These are phyloP conservation scores for Fusarium ambrosium DNA, from an alignment of 2,329 filamentous ascomycete species.

Conservation along the genomic window DNA sequence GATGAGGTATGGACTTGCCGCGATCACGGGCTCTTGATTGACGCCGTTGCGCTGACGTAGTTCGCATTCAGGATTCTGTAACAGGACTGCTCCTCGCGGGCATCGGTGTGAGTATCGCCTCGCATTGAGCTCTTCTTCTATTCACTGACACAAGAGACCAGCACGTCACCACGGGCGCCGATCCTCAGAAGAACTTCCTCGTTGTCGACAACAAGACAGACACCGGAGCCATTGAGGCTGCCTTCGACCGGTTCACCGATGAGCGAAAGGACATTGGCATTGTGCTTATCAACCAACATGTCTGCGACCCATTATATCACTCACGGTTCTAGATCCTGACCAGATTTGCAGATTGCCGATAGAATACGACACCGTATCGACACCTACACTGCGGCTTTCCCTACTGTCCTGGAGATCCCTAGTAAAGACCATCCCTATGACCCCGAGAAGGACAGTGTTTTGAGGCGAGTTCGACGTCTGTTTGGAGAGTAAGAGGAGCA, in stretches of 20 bases:
- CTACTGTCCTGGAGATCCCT: constrained; percentile 95
- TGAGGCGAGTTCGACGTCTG: constrained; percentile 82
- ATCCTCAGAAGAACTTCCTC: constrained; percentile 96
- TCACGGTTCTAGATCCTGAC: constrained; percentile 35
- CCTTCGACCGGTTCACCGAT: constrained; percentile 90
- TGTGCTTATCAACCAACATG: constrained; percentile 97
- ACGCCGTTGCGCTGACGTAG: constrained; percentile 45
- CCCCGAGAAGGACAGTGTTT: constrained; percentile 97
- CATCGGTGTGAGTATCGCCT: constrained; percentile 77
- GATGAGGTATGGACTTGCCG: constrained; percentile 77
- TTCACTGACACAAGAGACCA: constrained; percentile 53
- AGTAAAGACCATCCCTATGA: constrained; percentile 99
- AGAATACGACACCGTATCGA: constrained; percentile 92
- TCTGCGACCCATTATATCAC: constrained; percentile 57
- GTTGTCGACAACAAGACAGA: constrained; percentile 97
- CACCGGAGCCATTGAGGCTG: constrained; percentile 85
- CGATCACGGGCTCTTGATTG: constrained; percentile 7
- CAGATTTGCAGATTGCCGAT: constrained; percentile 80
- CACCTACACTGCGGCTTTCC: constrained; percentile 93
- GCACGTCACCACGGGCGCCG: constrained; percentile 92
- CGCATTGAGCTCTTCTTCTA: background rate
- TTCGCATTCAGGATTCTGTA: constrained; percentile 81
- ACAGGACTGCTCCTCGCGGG: constrained; percentile 95
- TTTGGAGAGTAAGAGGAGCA: constrained; percentile 72
- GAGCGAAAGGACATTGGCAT: constrained; percentile 97